Conservation (phyloP, 139 green algal genomes). For the Trebouxia sp. region DNA sequence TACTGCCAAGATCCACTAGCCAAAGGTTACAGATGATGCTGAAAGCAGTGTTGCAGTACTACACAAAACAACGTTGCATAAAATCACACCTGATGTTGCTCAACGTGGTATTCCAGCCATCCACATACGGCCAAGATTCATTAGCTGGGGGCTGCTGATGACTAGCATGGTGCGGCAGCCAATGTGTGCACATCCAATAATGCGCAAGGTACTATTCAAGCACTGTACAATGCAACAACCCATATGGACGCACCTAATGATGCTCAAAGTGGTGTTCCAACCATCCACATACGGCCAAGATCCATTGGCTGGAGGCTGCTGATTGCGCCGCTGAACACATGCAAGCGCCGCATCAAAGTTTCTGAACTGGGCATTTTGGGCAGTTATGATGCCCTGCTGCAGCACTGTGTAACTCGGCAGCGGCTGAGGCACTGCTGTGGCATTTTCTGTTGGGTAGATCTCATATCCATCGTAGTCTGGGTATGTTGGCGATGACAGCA, state of each 20-base stretch:
- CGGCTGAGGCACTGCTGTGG: not conserved
- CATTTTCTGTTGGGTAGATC: constrained; percentile 37
- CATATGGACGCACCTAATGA: not conserved
- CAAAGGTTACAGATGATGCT: too few relatives aligned
- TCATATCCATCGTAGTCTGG: constrained; percentile 70
- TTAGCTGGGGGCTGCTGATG: too few relatives aligned
- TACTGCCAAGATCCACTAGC: too few relatives aligned
- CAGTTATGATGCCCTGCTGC: not conserved
- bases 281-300: not conserved
- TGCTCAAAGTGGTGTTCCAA: constrained; percentile 11
- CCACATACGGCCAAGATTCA: too few relatives aligned
- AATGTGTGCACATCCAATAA: not conserved
- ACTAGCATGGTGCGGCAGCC: too few relatives aligned
- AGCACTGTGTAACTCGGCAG: not conserved
- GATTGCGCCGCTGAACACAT: not conserved
- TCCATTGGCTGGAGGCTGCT: not conserved
- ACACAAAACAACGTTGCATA: too few relatives aligned
- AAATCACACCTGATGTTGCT: not conserved
- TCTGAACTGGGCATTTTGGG: not conserved
- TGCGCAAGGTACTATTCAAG: too few relatives aligned
- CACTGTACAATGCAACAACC: too few relatives aligned
- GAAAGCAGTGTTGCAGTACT: too few relatives aligned
- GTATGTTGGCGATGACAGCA: constrained; percentile 49
- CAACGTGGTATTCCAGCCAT: too few relatives aligned
- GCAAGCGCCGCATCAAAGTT: not conserved